Evolutionary conservation across 495 filamentous ascomycete species (phyloP).

Genomic region (Penicillium cinerascens): DNA sequence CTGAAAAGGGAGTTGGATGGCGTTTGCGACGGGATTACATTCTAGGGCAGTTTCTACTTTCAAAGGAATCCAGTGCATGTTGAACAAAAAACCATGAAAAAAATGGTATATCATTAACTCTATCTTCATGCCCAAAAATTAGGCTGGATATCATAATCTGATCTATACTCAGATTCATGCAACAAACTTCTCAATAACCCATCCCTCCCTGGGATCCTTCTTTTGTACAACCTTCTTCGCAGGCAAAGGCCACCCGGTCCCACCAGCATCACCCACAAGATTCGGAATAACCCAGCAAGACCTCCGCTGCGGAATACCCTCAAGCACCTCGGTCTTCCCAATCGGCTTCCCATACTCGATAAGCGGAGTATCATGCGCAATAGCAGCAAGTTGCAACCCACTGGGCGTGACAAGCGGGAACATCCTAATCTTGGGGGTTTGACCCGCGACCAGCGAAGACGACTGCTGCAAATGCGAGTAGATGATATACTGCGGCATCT

Average conservation of each 20-base stretch:
- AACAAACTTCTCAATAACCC: slow-evolving; percentile 69
- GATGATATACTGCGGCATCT: slow-evolving; percentile 80
- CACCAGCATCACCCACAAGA: slow-evolving; percentile 61
- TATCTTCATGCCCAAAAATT: slow-evolving; percentile 12
- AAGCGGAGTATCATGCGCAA: slow-evolving; percentile 84
- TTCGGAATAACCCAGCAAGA: slow-evolving; percentile 81
- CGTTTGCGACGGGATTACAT: neutral
- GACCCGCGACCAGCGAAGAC: slow-evolving; percentile 41
- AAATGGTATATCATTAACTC: no score
- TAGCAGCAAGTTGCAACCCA: slow-evolving; percentile 67
- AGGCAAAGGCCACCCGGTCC: slow-evolving; percentile 78
- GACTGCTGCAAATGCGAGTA: slow-evolving; percentile 82
- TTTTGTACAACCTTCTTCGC: slow-evolving; percentile 78
- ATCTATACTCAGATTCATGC: slow-evolving; percentile 28
- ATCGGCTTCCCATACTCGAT: slow-evolving; percentile 86
- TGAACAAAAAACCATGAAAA: neutral
- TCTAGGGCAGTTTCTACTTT: neutral
- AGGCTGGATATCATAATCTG: slow-evolving; percentile 26
- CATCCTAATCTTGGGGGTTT: slow-evolving; percentile 79
- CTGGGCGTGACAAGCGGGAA: slow-evolving; percentile 77
- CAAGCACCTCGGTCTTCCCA: slow-evolving; percentile 64
- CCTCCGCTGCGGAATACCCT: slow-evolving; percentile 53
- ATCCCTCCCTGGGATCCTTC: slow-evolving; percentile 66
- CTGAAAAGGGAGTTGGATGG: neutral
- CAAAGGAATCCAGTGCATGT: neutral